Evolutionary conservation across 768 basidiomycete species (phyloP), one percentile per base, ranked within the genome.

Genomic region (Kwoniella botswanensis): DNA sequence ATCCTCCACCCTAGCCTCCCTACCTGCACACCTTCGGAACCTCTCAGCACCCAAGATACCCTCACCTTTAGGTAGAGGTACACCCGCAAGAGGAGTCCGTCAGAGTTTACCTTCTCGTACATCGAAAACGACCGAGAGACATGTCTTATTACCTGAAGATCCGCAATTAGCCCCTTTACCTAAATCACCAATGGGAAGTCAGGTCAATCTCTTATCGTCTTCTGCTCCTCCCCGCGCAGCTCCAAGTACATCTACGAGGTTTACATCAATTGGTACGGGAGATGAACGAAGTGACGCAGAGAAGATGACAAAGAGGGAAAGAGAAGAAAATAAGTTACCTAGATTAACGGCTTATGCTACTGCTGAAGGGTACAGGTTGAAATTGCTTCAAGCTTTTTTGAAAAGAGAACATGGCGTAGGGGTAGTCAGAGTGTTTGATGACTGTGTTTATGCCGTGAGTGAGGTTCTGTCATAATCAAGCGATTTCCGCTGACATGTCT

Each of bases 351-450:
- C 93, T 3, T 98, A 95, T 82, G 95, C 91, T 73, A 86, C 94
- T 6, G 92, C 92, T 7, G 93, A 95, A 75, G 88, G 88, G 7
- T 90, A 95, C 82, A 89, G 90, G 79, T 91, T 92, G 88, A 94
- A 93, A 82, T 84, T 92, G 0, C 84, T 97, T 22, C 89, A 91
- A 12, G 89, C 90, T 2, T 96, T 94, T 79, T 80, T 97, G 80
- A 96, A 95, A 84, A 86, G 95, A 63, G 95, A 98, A 79, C 95
- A 98, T 81, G 96, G 94, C 65, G 94, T 95, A 12, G 83, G 82
- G 2, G 83, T 86, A 85, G 11, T 93, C 90, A 86, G 95, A 70
- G 88, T 93, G 0, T 98, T 93, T 74, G 95, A 97, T 81, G 95
- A 98, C 84, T 94, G 94, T 0, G 84, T 96, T 71, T 97, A 97